Base-by-base conservation (phyloP, 176 grass and related monocot species). In the Aegilops tauschii region DNA sequence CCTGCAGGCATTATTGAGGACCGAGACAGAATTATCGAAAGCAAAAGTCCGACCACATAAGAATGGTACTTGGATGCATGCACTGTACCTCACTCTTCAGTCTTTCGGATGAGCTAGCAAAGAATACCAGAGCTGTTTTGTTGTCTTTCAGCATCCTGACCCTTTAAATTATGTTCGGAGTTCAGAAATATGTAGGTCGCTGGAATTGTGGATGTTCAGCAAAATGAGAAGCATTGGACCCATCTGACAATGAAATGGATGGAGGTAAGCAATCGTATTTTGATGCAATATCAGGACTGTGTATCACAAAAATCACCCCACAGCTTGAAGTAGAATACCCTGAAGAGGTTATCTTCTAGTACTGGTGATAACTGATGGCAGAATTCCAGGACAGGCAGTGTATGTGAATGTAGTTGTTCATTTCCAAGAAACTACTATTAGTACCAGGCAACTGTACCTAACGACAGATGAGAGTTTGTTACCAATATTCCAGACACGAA, bases 401-500 rank as follows among this genome's bases (percentile, higher is more conserved):
- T 21, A 77, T 42, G 12, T 5, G 9, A 14, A 32, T 36, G 40
- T 36, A 27, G 58, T 65, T 45, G 63, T 35, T 85, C 5, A 65
- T 77, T 77, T 61, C 39, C 20, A 36, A 25, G 5, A 66, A 52
- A 77, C 28, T 85, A 12, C 27, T 76, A 68, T 10, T 34, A 34
- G 6, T 45, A 65, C 28, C 42, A 66, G 27, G 58, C 16, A 49
- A 75, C 29, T 83, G 36, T 44, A 74, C 20, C 58, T 61, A 34
- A 74, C 0, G 2, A 44, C 28, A 68, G 66, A 45, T 29, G 42
- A 80, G 73, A n/a, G 42, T 5, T 47, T 61, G 29, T 93, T 73
- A 93, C 88, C 88, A 93, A 91, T 88, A 91, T 17, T 88, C 88
- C 67, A 76, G 80, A 85, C 88, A 93, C 40, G 86, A 93, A 86